Conservation (phyloP, 805 yeast genomes). For the Gaillardinia entomophila region DNA sequence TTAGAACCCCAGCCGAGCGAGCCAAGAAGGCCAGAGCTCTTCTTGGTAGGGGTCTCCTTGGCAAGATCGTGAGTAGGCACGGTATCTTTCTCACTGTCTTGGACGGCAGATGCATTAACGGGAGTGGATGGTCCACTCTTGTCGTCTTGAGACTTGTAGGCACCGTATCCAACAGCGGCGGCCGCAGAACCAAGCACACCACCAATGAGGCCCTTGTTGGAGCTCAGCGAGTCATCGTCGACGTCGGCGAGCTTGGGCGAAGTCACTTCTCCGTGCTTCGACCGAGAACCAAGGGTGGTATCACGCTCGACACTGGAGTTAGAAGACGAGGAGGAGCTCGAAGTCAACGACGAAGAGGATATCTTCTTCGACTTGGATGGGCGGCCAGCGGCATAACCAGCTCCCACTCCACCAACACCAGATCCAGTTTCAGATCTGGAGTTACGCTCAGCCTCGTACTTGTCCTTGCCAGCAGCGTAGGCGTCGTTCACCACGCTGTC, state of each 20-base stretch:
- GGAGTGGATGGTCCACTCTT: not conserved
- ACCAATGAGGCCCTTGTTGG: slow-evolving; percentile 1
- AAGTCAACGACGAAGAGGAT: slow-evolving; percentile 4
- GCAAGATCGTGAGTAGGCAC: slow-evolving; percentile 2
- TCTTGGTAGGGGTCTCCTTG: not conserved
- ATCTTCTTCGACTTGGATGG: not conserved
- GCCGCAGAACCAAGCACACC: slow-evolving; percentile 14
- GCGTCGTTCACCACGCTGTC: slow-evolving; percentile 4
- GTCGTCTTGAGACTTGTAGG: not conserved
- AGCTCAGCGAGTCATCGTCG: slow-evolving; percentile 1
- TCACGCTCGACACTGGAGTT: too few relatives aligned
- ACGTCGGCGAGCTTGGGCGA: not conserved
- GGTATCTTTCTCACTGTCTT: slow-evolving; percentile 1
- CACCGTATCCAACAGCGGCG: slow-evolving; percentile 16
- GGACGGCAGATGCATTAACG: too few relatives aligned
- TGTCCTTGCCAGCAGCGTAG: slow-evolving; percentile 5
- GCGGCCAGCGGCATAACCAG: slow-evolving; percentile 2
- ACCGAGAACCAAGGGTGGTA: too few relatives aligned
- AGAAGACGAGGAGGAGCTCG: too few relatives aligned
- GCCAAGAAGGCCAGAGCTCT: slow-evolving; percentile 2
- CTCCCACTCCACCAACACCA: too few relatives aligned
- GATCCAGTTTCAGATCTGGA: too few relatives aligned
- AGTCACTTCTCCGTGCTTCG: not conserved
- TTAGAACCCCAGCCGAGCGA: slow-evolving; percentile 2
- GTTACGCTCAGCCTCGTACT: not conserved